phyloP scores from a whole-genome alignment of 148 eudicot species.

The Pharnaceum exiguum region DNA sequence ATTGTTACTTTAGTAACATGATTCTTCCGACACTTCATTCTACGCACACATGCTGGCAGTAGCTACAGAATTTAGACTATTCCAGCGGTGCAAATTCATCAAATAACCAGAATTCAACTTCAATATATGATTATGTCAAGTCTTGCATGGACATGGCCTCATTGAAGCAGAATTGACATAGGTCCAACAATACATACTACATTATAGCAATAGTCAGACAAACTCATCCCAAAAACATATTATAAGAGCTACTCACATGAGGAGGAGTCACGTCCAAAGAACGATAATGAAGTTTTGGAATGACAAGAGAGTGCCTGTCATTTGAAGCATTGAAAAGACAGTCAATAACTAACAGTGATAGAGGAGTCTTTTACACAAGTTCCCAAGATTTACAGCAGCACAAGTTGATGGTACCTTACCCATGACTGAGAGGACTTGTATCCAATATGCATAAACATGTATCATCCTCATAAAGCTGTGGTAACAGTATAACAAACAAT shows the following conservation, averaged over 20 bases:
- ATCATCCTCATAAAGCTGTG: conserved; percentile 88
- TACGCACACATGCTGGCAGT: conserved; percentile 4
- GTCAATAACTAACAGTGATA: neutral
- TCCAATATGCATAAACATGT: conserved; percentile 93
- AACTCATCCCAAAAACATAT: too few relatives aligned
- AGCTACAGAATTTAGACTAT: neutral
- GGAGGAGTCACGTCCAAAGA: conserved; percentile 88
- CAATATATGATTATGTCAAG: neutral
- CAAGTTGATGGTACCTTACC: conserved; percentile 88
- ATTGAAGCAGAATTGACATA: neutral
- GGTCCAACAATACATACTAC: neutral
- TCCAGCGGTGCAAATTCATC: neutral
- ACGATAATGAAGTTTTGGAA: conserved; percentile 79
- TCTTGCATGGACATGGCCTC: too few relatives aligned
- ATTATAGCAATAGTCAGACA: neutral
- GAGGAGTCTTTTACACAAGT: neutral
- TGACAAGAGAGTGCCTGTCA: conserved; percentile 79
- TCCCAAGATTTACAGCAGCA: conserved; percentile 9
- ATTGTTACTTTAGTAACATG: too few relatives aligned
- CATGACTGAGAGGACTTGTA: conserved; percentile 77
- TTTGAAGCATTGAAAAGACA: neutral
- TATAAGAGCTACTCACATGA: conserved; percentile 54
- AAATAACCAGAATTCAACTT: neutral
- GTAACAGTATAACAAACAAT: conserved; percentile 1
- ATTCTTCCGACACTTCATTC: too few relatives aligned